Base-by-base conservation (phyloP, 345 rosid genomes). In the Populus euphratica region DNA sequence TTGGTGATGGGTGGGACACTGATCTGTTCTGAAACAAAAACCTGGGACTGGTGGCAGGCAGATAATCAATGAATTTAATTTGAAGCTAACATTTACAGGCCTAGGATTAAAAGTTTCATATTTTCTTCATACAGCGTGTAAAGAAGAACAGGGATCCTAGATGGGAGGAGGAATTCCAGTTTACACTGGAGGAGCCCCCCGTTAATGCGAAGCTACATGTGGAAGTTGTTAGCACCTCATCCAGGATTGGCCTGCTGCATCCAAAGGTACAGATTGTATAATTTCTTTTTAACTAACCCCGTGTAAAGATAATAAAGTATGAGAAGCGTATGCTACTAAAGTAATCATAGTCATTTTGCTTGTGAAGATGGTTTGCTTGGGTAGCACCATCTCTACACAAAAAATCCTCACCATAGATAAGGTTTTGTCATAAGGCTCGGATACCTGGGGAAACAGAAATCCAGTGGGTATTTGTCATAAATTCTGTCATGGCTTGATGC, bases 61-160 rank as follows among this genome's bases (percentile, higher is more conserved):
- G 50, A 47, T 47, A 14, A 47, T 47, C 50, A 47, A 14, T 47
- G 18, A 47, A 47, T 12, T 14, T 47, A 47, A 47, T 47, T 11
- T 47, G 64, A 23, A n/a, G 47, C 50, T 14, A 69, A 21, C 16
- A 12, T 43, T 38, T 39, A 39, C 47, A 41, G 54, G 52, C 23
- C 50, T 47, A 25, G 11, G 39, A 59, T 52, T 77, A 2, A 69
- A 27, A 29, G 23, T 72, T 77, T 13, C 66, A 38, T 73, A 21
- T 78, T 68, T 16, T 29, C 12, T 68, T 81, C 67, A 1, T 76
- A 72, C 88, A 96, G 98, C 79, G 75, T 16, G 79, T 95, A 72
- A 93, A 93, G 91, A 95, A 95, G 89, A 92, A 86, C 79, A 84
- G 99, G 81, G 97, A 93, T 85, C 99, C 98, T 38, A 92, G 94